These are phyloP conservation scores for Aureobasidium zeae DNA, from an alignment of 2,329 filamentous ascomycete species.

Conservation along the genomic window DNA sequence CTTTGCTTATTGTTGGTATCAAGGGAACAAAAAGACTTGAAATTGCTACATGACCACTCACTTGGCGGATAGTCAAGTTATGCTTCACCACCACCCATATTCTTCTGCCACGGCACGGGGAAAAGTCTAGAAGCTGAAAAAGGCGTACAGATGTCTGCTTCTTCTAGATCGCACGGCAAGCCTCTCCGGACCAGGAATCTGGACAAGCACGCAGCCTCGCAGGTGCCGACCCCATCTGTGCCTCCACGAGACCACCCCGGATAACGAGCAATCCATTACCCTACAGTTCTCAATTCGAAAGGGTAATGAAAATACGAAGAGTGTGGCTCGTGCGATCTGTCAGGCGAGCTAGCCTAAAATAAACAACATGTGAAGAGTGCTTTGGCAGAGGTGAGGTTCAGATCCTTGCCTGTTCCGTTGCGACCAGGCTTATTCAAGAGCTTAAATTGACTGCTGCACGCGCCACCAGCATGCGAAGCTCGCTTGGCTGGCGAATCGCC, in stretches of 20 bases:
- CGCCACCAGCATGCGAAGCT: conserved; percentile 11
- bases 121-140: conserved; percentile 2
- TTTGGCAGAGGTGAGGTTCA: too few species aligned
- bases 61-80: background rate
- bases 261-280: conserved; percentile 15
- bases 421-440: conserved; percentile 2
- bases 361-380: too few species aligned
- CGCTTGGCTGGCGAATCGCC: conserved; percentile 3
- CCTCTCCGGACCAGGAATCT: background rate
- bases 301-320: conserved; percentile 5
- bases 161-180: background rate
- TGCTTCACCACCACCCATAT: background rate
- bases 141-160: background rate
- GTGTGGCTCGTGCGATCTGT: conserved; percentile 15
- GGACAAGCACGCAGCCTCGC: background rate
- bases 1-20: conserved; percentile 11
- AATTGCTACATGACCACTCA: background rate
- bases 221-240: conserved; percentile 15
- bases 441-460: background rate
- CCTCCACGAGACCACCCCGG: conserved; percentile 1
- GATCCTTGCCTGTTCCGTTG: too few species aligned
- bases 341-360: background rate
- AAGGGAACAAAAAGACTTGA: background rate
- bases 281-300: conserved; percentile 8
- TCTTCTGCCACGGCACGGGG: background rate